These are phyloP conservation scores for Lactarius indigo DNA, from an alignment of 768 basidiomycete species.

Conservation along the genomic window DNA sequence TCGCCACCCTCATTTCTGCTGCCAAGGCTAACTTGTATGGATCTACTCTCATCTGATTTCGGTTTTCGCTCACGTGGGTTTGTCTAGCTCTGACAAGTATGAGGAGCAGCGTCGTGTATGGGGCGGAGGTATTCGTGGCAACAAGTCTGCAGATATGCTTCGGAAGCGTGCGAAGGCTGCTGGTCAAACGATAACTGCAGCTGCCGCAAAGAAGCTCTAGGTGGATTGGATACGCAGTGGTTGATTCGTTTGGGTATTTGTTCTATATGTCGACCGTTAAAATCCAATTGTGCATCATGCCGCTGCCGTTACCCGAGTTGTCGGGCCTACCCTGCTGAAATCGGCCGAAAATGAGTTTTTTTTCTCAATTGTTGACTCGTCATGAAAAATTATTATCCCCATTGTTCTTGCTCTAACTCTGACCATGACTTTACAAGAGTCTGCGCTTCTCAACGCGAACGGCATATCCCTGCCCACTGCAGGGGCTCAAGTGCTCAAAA, in stretches of 20 bases:
- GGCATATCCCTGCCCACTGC: conserved; percentile 9
- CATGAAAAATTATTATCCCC: not conserved
- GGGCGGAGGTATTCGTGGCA: conserved; percentile 95
- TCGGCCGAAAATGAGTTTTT: not conserved
- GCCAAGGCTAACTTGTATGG: conserved; percentile 96
- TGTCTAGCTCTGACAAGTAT: conserved; percentile 78
- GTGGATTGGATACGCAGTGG: not conserved
- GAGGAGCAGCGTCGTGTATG: conserved; percentile 88
- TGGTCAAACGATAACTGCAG: conserved; percentile 59
- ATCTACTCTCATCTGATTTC: not conserved
- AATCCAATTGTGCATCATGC: not conserved
- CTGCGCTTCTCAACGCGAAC: conserved; percentile 17
- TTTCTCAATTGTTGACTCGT: not conserved
- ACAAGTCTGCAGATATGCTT: conserved; percentile 92
- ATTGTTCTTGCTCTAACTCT: not conserved
- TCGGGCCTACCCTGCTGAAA: not conserved
- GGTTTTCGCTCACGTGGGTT: not conserved
- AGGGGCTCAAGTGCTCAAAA: conserved; percentile 21
- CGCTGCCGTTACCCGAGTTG: not conserved
- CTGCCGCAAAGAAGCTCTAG: conserved; percentile 65
- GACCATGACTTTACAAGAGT: conserved; percentile 8
- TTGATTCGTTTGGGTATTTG: not conserved
- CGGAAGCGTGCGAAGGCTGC: conserved; percentile 91
- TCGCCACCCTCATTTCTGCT: conserved; percentile 87
- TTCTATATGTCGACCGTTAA: not conserved